Base-by-base conservation (phyloP, 176 grass and related monocot genomes). In the Oryza glaberrima region DNA sequence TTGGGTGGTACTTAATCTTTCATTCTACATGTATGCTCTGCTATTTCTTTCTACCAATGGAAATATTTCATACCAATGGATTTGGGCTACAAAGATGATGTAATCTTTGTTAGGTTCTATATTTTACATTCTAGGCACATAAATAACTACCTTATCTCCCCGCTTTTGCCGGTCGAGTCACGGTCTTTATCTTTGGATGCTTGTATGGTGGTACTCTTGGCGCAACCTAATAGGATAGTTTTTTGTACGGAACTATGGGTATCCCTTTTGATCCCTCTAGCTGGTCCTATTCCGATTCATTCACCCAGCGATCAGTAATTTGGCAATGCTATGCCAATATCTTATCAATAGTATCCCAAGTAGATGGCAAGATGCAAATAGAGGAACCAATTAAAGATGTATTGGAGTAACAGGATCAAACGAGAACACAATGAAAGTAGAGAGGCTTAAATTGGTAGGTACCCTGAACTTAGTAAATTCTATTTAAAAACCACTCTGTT, bases 381-480 rank as follows among this genome's bases (percentile, higher is more conserved):
- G 71, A 40, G 41, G 56, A 65, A 65, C 32, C 2, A 16, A 6
- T n/a, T 79, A 1, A 47, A 81, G 22, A 45, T 81, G 77, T 12
- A 46, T 77, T 77, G 25, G 28, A 77, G 32, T 77, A 58, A n/a
- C 12, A 7, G 32, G n/a, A 7, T 54, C 17, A 64, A 63, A 63
- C 35, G n/a, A 72, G 51, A 73, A 54, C 44, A 63, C 44, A 43
- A 44, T 0, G 10, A 44, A 71, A 72, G 11, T 56, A 66, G 65
- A 86, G 44, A 34, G 66, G 34, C 14, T 77, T 82, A 82, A 58
- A 67, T 14, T 82, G 65, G 14, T 9, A 86, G 80, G 64, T 86
- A 36, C 60, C 45, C 17, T 34, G 76, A 77, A 64, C 43, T 34
- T 35, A 44, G 16, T 67, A 67, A 1, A 16, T 90, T 63, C 38